Base-by-base conservation (phyloP, 176 grass and related monocot genomes). In the Puya raimondii region DNA sequence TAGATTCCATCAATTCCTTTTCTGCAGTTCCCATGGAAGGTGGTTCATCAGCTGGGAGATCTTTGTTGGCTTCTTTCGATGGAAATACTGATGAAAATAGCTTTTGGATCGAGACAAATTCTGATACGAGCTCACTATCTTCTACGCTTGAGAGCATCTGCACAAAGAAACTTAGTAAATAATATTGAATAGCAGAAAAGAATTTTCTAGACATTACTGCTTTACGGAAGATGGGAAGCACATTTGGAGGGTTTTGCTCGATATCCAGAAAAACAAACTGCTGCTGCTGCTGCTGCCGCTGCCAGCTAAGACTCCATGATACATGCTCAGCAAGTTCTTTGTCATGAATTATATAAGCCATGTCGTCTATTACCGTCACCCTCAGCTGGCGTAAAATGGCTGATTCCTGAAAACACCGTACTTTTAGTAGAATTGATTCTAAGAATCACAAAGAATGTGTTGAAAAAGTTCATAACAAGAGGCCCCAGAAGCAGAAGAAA, bases 331-430 rank as follows among this genome's bases (percentile, higher is more conserved):
- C 77, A 81, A 97, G 89, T 74, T 68, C 86, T 83, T 84, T 22
- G 33, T 74, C 65, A 74, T 92, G 74, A 82, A 92, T 85, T 58
- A 92, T 76, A 54, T 90, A 97, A 65, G 83, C 74, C 83, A 90
- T 90, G 51, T 97, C 93, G 50, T 80, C 75, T 49, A 92, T 72
- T 74, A 92, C 65, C 86, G 92, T 87, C 78, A 97, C 80, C 64
- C 76, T 87, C 50, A 97, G 74, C 12, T 80, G 81, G 42, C 75
- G 85, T 71, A 92, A 76, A 3, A 85, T 84, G n/a, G 26, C 79
- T 73, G 86, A 70, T 77, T 92, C 84, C 93, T 92, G 72, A 53
- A 80, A 33, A 12, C 14, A 16, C 54, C 58, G 72, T 69, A 3
- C 68, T 16, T 78, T 67, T 63, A 74, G 12, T 9, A 70, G 33